Base-by-base conservation (phyloP, 2,329 filamentous ascomycete genomes). In the Colletotrichum sp. region DNA sequence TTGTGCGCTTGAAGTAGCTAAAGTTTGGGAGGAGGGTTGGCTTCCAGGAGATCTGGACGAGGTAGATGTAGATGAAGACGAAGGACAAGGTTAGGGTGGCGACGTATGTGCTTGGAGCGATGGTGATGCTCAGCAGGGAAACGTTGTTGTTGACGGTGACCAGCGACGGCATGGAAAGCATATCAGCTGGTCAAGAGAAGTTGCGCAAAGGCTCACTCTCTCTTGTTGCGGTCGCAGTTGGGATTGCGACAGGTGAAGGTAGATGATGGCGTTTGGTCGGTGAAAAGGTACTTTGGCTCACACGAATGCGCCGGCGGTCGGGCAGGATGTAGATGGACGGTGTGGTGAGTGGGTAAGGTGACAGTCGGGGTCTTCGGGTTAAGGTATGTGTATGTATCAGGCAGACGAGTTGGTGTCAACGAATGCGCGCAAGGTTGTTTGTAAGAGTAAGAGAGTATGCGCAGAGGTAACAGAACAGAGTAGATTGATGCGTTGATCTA, bases 131-230 rank as follows among this genome's bases (percentile, higher is more conserved):
- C 82, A 92, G 82, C 79, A 92, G 87, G 74, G 90, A 90, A 82
- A 92, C 87, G 88, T 91, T 89, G 84, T 90, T 92, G 84, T 92
- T 90, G 79, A 92, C 88, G 69, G 90, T 90, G 79, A 92, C 84
- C 82, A 92, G 85, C 75, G 90, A 90, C 86, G 88, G 88, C 90
- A 92, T 92, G 81, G 84, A 84, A 83, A 74, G 64, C 74, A 76
- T 76, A 70, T 70, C 68, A 70, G 65, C 66, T 44, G 65, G 65
- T 30, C 64, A 36, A 59, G 44, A 68, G 48, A 13, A 26, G 12
- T 39, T 22, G 63, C 63, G 70, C 57, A 48, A 32, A 44, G 64
- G 72, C 71, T 36, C 60, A 55, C 59, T 34, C 67, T 39, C 67
- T 44, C 55, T 30, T 24, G 15, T 30, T 28, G 62, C 39, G n/a